Percentiles rank a stretch among this genome's conserved stretches.
Evolutionary conservation across 441 rosid genomes (phyloP).

Genomic region (Jatropha multifida): DNA sequence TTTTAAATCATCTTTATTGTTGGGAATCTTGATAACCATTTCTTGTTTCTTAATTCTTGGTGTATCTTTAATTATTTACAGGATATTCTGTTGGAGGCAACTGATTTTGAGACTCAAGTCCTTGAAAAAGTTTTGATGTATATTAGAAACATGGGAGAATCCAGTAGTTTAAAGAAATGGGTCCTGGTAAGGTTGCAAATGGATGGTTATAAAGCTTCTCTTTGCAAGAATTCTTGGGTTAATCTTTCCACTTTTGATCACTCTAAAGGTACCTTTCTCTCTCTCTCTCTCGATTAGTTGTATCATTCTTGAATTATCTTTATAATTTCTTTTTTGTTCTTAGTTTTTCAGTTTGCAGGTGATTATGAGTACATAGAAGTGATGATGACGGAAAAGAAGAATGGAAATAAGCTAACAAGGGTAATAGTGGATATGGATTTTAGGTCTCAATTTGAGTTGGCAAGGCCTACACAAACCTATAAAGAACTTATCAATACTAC

Average conservation of each 20-base stretch:
- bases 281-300: neutral
- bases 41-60: neutral
- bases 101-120: constrained; percentile 37
- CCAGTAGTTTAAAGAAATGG: constrained; percentile 37
- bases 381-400: constrained; percentile 19
- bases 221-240: constrained; percentile 48
- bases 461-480: constrained; percentile 41
- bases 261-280: constrained; percentile 34
- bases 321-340: neutral
- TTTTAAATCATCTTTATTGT: neutral
- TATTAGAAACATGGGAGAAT: constrained; percentile 27
- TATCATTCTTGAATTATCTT: neutral
- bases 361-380: constrained; percentile 52
- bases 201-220: constrained; percentile 49
- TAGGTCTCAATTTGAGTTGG: constrained; percentile 53
- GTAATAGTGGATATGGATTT: constrained; percentile 53
- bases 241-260: constrained; percentile 30
- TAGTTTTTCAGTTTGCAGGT: constrained; percentile 28
- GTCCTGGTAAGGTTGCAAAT: constrained; percentile 38
- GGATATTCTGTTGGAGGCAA: constrained; percentile 37
- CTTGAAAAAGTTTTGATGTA: constrained; percentile 32
- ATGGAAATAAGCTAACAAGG: constrained; percentile 29
- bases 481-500: constrained; percentile 30
- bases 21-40: neutral
- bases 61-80: constrained; percentile 5